Base-by-base conservation (phyloP, 2,329 filamentous ascomycete species). In the Arthrinium phaeospermum region DNA sequence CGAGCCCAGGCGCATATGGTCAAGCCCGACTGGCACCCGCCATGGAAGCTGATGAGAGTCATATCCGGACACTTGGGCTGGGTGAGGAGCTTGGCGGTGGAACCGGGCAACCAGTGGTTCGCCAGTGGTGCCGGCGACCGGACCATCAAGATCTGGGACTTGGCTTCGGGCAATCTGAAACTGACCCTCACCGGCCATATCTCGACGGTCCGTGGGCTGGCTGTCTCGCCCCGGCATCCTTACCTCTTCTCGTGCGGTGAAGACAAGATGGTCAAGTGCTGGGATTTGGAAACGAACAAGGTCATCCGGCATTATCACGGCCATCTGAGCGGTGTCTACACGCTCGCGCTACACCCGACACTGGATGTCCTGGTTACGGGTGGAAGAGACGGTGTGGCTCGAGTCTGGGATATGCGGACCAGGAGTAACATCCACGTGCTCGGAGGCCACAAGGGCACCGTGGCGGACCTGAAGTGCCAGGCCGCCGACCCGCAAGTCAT, bases 251-350 rank as follows among this genome's bases (percentile, higher is more conserved):
- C 95, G 14, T 99, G 96, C 79, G 97, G 94, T 72, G 96, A 99
- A 83, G 96, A 99, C 82, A 99, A 99, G 86, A 98, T 98, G 95
- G 96, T 99, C 74, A 99, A 99, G 84, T 99, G 96, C 85, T 99
- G 96, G 96, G 96, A 99, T 85, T 85, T 99, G 76, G 96, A 99
- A 83, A 98, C 96, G n/a, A 99, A 99, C 86, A 98, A 98, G 83
- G 96, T 99, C 73, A 98, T 98, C 80, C 91, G 96, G 51, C 95
- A 98, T 83, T 99, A 98, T 82, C 96, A 99, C 81, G 97, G 97
- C 24, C 96, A 99, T 84, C 86, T 99, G 30, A 97, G 94, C 77
- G 96, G 96, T 75, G 96, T 99, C 4, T 99, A 99, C 84, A 95
- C 95, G 0, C 86, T 99, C 7, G 90, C 93, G 2, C 86, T 99